Evolutionary conservation across 129 eudicot species (phyloP).

Genomic region (Calendula officinalis): DNA sequence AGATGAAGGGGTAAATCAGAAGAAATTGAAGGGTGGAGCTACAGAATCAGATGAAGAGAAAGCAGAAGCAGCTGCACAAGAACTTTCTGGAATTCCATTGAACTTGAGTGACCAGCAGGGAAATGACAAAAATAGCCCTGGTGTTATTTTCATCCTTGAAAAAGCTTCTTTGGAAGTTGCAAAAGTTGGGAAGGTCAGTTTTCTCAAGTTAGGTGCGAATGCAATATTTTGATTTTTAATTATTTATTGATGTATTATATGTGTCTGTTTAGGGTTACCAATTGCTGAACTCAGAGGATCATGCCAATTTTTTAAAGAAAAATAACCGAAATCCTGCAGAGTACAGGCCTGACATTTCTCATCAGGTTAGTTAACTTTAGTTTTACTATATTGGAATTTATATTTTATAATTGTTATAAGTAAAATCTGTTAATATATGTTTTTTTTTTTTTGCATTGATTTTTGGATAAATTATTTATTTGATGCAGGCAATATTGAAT

Average conservation of each 20-base stretch:
- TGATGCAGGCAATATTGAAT: constrained; percentile 67
- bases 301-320: constrained; percentile 64
- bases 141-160: constrained; percentile 75
- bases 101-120: constrained; percentile 30
- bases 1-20: constrained; percentile 24
- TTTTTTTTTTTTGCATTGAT: constrained; percentile 11
- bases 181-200: constrained; percentile 89
- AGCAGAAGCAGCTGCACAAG: constrained; percentile 41
- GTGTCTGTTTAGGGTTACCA: constrained; percentile 63
- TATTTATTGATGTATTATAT: neutral
- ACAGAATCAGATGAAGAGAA: constrained; percentile 45
- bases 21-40: constrained; percentile 33
- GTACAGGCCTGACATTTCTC: constrained; percentile 96
- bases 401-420: neutral
- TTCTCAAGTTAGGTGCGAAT: constrained; percentile 2
- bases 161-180: constrained; percentile 92
- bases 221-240: neutral
- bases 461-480: neutral
- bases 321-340: constrained; percentile 74
- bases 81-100: constrained; percentile 74
- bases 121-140: constrained; percentile 46
- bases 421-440: neutral
- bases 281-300: constrained; percentile 88
- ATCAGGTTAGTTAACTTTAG: constrained; percentile 59
- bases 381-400: neutral